Percentiles rank a stretch among this genome's conserved stretches.
phyloP scores from a whole-genome alignment of 2,329 filamentous ascomycete species.

The Fusarium mangiferae region DNA sequence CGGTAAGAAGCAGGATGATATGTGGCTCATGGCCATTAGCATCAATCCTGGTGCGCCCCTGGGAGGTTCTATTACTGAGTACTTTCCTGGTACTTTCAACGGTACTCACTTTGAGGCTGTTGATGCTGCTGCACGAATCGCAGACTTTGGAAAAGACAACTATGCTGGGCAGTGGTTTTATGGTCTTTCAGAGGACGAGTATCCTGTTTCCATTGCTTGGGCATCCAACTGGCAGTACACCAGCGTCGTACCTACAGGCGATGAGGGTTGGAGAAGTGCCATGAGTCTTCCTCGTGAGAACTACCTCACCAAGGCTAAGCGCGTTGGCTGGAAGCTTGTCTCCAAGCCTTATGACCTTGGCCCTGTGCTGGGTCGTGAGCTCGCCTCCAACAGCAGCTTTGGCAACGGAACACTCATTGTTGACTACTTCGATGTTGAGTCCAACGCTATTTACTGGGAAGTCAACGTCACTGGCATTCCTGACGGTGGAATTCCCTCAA shows the following conservation, averaged over 20 bases:
- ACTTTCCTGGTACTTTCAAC: constrained; percentile 70
- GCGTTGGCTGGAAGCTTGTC: constrained; percentile 63
- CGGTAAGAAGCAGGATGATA: constrained; percentile 41
- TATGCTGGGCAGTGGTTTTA: constrained; percentile 52
- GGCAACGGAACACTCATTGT: constrained; percentile 60
- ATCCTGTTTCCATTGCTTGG: constrained; percentile 50
- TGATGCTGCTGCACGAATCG: constrained; percentile 43
- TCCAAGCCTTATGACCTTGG: constrained; percentile 60
- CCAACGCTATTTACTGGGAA: constrained; percentile 64
- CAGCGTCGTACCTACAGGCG: constrained; percentile 44
- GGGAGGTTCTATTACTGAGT: constrained; percentile 65
- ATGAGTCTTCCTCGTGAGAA: constrained; percentile 57
- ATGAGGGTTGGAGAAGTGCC: constrained; percentile 47
- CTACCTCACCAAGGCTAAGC: constrained; percentile 61
- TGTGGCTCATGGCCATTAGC: constrained; percentile 60
- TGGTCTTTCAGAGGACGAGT: constrained; percentile 33
- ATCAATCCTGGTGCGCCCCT: constrained; percentile 68
- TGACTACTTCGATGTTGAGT: constrained; percentile 56
- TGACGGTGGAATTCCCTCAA: constrained; percentile 14
- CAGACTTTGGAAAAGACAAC: constrained; percentile 52
- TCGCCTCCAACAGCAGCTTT: constrained; percentile 56
- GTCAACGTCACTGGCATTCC: constrained; percentile 59
- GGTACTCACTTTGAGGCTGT: constrained; percentile 67
- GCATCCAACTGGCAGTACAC: constrained; percentile 52
- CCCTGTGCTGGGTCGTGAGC: constrained; percentile 56